These are phyloP conservation scores for Aspergillus tamarii DNA, from an alignment of 2,329 filamentous ascomycete genomes.

Conservation along the genomic window DNA sequence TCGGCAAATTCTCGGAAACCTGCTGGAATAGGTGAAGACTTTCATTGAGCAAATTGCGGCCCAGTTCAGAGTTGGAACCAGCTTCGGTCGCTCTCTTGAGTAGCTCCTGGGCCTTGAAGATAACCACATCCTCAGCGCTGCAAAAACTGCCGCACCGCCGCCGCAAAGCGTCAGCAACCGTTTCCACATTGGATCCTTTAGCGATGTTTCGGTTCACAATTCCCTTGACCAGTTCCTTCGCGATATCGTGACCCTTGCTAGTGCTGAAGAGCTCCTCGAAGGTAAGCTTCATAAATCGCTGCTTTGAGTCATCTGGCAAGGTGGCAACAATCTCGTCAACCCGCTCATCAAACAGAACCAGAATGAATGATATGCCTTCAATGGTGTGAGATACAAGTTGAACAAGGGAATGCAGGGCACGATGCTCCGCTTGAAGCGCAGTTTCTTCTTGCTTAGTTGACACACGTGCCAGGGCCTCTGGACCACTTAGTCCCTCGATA, in stretches of 20 bases:
- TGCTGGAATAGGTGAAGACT: constrained; percentile 86
- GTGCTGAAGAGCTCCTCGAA: constrained; percentile 88
- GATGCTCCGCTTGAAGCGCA: constrained; percentile 89
- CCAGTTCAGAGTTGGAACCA: constrained; percentile 72
- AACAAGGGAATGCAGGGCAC: constrained; percentile 83
- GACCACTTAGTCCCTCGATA: constrained; percentile 91
- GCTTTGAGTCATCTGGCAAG: constrained; percentile 70
- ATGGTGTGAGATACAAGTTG: constrained; percentile 87
- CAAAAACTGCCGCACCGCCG: constrained; percentile 96
- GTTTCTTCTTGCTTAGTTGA: constrained; percentile 87
- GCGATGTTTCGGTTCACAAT: constrained; percentile 98
- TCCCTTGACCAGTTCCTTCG: constrained; percentile 92
- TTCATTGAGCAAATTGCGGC: constrained; percentile 80
- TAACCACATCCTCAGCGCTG: constrained; percentile 93
- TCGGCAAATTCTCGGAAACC: constrained; percentile 80
- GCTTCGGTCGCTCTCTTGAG: constrained; percentile 85
- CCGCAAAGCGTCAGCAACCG: constrained; percentile 90
- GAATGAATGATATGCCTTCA: constrained; percentile 93
- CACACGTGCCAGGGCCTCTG: constrained; percentile 78
- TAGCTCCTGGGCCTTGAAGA: constrained; percentile 97
- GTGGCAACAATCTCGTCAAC: constrained; percentile 83
- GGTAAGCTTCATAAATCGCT: constrained; percentile 74
- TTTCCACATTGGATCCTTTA: constrained; percentile 95
- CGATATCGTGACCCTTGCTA: constrained; percentile 78
- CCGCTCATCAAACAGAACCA: constrained; percentile 91